Percentiles rank a stretch among this genome's conserved stretches.
Conservation (phyloP, 169 alveolate species). For the Eimeria maxima region DNA sequence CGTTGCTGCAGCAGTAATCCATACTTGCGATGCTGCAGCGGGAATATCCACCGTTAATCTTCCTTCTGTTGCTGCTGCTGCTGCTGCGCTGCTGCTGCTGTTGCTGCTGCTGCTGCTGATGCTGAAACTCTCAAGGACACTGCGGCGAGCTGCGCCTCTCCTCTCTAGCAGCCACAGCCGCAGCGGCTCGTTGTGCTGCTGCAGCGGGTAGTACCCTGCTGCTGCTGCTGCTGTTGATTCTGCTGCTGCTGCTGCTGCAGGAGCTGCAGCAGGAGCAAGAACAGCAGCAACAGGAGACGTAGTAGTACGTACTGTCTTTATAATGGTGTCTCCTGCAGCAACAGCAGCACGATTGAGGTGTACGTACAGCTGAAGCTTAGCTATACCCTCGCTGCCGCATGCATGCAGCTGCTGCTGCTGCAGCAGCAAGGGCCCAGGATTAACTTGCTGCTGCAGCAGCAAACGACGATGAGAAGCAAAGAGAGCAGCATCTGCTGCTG, state of each 20-base stretch:
- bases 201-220: not conserved
- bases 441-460: slow-evolving; percentile 21
- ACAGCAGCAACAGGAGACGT: slow-evolving; percentile 1
- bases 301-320: not conserved
- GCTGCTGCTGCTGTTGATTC: slow-evolving; percentile 7
- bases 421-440: too few species aligned
- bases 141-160: not conserved
- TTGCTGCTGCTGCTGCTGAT: too few species aligned
- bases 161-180: not conserved
- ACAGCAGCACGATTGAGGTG: slow-evolving; percentile 41
- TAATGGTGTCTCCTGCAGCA: not conserved
- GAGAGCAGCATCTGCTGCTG: slow-evolving; percentile 27
- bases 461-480: not conserved
- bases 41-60: not conserved
- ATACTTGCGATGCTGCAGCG: not conserved
- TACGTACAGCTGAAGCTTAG: slow-evolving; percentile 12
- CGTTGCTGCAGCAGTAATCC: slow-evolving; percentile 17
- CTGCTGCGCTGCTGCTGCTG: too few species aligned
- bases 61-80: not conserved
- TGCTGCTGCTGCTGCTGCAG: not conserved
- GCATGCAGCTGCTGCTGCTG: too few species aligned
- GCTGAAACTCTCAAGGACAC: not conserved
- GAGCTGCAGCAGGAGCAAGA: not conserved
- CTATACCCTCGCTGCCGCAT: not conserved
- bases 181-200: slow-evolving; percentile 4